A percentile compares a stretch with the other conserved stretches of the same genome.
Conservation (phyloP, 441 rosid genomes). For the Aleurites moluccanus region DNA sequence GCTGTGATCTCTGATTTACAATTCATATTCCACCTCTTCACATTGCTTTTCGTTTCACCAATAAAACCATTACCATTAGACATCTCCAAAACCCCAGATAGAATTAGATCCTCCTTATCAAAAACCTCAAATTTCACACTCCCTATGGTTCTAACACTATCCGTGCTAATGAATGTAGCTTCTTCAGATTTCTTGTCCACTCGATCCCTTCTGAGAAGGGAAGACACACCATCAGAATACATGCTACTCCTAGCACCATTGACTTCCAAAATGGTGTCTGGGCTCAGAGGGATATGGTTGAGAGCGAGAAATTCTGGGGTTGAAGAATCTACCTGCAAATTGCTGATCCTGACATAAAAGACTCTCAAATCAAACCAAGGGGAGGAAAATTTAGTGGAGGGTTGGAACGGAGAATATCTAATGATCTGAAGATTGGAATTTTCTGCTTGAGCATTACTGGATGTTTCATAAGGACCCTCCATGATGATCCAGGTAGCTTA, state of each 20-base stretch:
- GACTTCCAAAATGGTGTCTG: constrained; percentile 69
- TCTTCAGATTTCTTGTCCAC: constrained; percentile 70
- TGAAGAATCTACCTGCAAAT: constrained; percentile 56
- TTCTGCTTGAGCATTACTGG: constrained; percentile 36
- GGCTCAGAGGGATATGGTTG: constrained; percentile 66
- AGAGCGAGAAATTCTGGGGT: constrained; percentile 68
- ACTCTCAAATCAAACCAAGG: constrained; percentile 84
- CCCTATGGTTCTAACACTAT: constrained; percentile 67
- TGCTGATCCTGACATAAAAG: constrained; percentile 75
- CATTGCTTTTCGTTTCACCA: constrained; percentile 47
- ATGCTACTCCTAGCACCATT: constrained; percentile 58
- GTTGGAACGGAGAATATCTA: constrained; percentile 56
- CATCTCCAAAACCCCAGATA: constrained; percentile 68
- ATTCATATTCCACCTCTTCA: constrained; percentile 62
- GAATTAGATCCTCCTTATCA: constrained; percentile 51
- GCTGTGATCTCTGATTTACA: constrained; percentile 52
- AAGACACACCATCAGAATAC: constrained; percentile 54
- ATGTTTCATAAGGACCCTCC: constrained; percentile 48
- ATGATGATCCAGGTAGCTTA: constrained; percentile 35
- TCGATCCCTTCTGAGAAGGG: constrained; percentile 70
- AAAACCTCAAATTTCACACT: constrained; percentile 74
- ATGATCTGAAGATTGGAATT: constrained; percentile 47
- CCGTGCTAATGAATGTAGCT: constrained; percentile 80
- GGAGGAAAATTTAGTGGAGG: constrained; percentile 35
- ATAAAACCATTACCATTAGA: constrained; percentile 43